Evolutionary conservation across 176 grass and related monocot species (phyloP).

Genomic region (Oryza rufipogon): DNA sequence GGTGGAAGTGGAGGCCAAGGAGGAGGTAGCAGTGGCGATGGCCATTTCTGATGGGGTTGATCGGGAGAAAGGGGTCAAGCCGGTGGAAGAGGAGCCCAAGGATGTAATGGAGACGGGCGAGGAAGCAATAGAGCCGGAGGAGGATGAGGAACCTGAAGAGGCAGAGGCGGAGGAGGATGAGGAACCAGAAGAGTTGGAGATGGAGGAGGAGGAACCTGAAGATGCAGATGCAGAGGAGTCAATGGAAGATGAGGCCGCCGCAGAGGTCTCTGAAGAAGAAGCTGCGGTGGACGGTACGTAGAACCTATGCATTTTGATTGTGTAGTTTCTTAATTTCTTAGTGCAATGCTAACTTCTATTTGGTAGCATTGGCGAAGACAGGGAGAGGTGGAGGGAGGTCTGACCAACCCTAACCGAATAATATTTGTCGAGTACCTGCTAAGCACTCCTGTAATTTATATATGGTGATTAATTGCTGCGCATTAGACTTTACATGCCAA

Average conservation of each 20-base stretch:
- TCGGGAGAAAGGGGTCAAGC: too few relatives aligned
- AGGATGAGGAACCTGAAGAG: background rate
- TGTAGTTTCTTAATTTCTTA: background rate
- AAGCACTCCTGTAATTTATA: too few relatives aligned
- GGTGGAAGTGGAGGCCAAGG: background rate
- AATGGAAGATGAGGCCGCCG: background rate
- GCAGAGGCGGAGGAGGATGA: background rate
- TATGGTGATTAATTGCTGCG: too few relatives aligned
- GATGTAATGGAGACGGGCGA: background rate
- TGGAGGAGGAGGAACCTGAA: background rate
- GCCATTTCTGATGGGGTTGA: too few relatives aligned
- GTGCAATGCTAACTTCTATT: background rate
- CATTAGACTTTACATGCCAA: too few relatives aligned
- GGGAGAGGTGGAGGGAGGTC: too few relatives aligned
- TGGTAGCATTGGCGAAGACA: too few relatives aligned
- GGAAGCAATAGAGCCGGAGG: background rate
- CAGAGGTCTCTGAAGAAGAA: background rate
- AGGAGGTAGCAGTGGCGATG: too few relatives aligned
- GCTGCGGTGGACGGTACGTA: background rate
- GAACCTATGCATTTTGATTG: background rate
- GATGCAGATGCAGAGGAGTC: constrained; percentile 19
- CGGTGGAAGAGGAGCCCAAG: background rate
- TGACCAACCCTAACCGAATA: too few relatives aligned
- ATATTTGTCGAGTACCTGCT: too few relatives aligned
- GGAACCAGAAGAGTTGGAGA: background rate